Evolutionary conservation across 2,329 filamentous ascomycete genomes (phyloP).

Genomic region (Colletotrichum gigasporum): DNA sequence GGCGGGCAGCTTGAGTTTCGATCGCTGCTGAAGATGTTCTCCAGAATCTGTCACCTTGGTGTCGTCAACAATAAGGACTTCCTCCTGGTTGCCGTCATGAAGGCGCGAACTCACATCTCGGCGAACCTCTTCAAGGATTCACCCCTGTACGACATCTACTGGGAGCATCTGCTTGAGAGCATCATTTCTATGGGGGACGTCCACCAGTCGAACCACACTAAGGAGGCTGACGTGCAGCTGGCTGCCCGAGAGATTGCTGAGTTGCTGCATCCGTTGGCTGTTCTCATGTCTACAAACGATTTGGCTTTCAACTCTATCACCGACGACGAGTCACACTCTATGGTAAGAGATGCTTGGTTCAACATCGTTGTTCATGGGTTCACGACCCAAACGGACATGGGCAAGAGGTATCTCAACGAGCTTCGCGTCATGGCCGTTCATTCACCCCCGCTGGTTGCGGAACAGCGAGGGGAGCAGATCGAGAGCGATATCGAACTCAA

Average conservation of each 20-base stretch:
- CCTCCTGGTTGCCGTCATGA: slow-evolving; percentile 79
- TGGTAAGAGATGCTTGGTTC: slow-evolving; percentile 95
- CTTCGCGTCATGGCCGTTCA: slow-evolving; percentile 86
- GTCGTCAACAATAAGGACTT: slow-evolving; percentile 73
- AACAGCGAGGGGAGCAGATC: slow-evolving; percentile 87
- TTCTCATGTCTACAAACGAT: slow-evolving; percentile 78
- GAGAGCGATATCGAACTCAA: slow-evolving; percentile 98
- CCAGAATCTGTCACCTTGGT: slow-evolving; percentile 77
- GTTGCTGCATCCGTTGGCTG: slow-evolving; percentile 85
- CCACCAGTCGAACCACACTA: slow-evolving; percentile 76
- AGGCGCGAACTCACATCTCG: slow-evolving; percentile 83
- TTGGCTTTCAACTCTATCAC: slow-evolving; percentile 57
- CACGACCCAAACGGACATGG: slow-evolving; percentile 76
- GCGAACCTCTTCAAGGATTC: slow-evolving; percentile 73
- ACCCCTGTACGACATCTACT: slow-evolving; percentile 82
- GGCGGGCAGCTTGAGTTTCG: slow-evolving; percentile 86
- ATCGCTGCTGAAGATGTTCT: slow-evolving; percentile 84
- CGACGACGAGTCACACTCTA: slow-evolving; percentile 75
- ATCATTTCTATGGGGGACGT: slow-evolving; percentile 92
- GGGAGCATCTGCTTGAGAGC: slow-evolving; percentile 83
- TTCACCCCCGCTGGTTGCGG: slow-evolving; percentile 86
- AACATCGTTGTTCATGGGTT: slow-evolving; percentile 97
- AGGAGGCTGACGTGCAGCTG: slow-evolving; percentile 81
- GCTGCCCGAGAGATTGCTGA: slow-evolving; percentile 89
- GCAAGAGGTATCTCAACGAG: slow-evolving; percentile 78